Percentiles rank a stretch among this genome's conserved stretches.
Evolutionary conservation across 768 basidiomycete species (phyloP).

Genomic region (Arthromyces matolae): DNA sequence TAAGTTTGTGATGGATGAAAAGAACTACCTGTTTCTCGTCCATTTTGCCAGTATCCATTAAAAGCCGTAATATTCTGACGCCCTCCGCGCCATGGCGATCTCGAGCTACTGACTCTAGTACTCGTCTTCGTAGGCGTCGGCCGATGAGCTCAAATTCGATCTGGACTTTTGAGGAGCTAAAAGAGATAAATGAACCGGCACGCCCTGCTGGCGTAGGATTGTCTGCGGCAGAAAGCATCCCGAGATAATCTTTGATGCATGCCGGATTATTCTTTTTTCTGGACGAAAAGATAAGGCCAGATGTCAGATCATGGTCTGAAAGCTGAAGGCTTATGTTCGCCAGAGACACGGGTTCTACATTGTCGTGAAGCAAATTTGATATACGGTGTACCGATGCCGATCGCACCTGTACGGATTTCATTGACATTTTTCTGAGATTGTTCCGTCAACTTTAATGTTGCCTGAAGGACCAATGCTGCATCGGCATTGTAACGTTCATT

Average conservation of each 20-base stretch:
- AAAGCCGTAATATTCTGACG: slow-evolving; percentile 74
- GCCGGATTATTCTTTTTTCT: slow-evolving; percentile 55
- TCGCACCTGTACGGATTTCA: slow-evolving; percentile 62
- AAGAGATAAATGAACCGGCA: slow-evolving; percentile 68
- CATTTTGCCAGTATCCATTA: slow-evolving; percentile 84
- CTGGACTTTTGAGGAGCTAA: slow-evolving; percentile 65
- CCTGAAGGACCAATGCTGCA: slow-evolving; percentile 68
- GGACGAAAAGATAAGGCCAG: slow-evolving; percentile 54
- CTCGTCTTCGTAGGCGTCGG: slow-evolving; percentile 59
- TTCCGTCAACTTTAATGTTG: slow-evolving; percentile 69
- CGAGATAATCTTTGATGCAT: slow-evolving; percentile 77
- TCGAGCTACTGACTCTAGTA: slow-evolving; percentile 74
- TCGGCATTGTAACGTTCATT: slow-evolving; percentile 77
- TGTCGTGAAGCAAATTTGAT: not conserved
- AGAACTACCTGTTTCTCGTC: slow-evolving; percentile 86
- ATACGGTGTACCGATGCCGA: not conserved
- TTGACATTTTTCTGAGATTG: slow-evolving; percentile 53
- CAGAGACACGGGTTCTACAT: slow-evolving; percentile 60
- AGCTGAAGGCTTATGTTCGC: slow-evolving; percentile 62
- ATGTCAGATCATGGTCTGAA: slow-evolving; percentile 57
- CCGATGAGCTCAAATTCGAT: slow-evolving; percentile 78
- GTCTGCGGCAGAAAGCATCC: slow-evolving; percentile 74
- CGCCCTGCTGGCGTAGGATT: slow-evolving; percentile 75
- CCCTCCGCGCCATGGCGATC: slow-evolving; percentile 84
- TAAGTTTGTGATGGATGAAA: not conserved